A percentile compares a stretch with the other conserved stretches of the same genome.
Evolutionary conservation across 495 filamentous ascomycete genomes (phyloP).

Genomic region (Trypethelium eluteriae): DNA sequence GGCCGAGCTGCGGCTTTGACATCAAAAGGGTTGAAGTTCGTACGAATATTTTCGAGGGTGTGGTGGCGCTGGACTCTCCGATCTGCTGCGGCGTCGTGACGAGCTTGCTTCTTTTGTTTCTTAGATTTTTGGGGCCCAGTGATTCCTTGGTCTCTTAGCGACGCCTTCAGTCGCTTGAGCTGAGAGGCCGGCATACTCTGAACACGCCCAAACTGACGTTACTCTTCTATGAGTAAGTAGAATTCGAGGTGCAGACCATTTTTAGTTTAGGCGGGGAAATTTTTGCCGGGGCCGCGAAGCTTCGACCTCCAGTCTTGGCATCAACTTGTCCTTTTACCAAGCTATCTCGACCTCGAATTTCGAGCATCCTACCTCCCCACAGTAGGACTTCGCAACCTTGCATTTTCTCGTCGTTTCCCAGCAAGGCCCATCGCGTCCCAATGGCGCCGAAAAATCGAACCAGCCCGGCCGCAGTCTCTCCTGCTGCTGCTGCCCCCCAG

Average conservation of each 20-base stretch:
- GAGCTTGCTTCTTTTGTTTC: conserved; percentile 73
- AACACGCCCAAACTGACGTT: neutral
- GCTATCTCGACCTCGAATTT: conserved; percentile 10
- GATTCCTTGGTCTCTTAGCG: conserved; percentile 77
- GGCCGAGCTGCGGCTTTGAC: conserved; percentile 61
- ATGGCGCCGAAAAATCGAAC: conserved; percentile 46
- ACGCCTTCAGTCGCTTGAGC: conserved; percentile 88
- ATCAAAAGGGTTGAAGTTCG: conserved; percentile 96
- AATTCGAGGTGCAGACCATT: neutral
- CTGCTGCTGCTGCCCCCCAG: conserved; percentile 27
- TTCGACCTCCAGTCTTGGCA: neutral
- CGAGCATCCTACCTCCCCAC: conserved; percentile 16
- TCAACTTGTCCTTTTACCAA: neutral
- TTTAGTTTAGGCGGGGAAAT: neutral
- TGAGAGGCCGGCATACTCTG: conserved; percentile 81
- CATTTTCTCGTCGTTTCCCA: conserved; percentile 17
- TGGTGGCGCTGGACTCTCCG: conserved; percentile 63
- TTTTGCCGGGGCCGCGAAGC: neutral
- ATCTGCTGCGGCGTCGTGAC: conserved; percentile 54
- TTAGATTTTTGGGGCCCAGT: conserved; percentile 84
- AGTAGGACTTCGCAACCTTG: conserved; percentile 11
- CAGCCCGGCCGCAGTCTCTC: conserved; percentile 34
- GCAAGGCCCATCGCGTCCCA: conserved; percentile 16
- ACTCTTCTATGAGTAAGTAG: no score
- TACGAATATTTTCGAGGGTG: conserved; percentile 74